Percentiles rank a stretch among this genome's conserved stretches.
Evolutionary conservation across 2,329 filamentous ascomycete genomes (phyloP).

Genomic region (Penicillium expansum): DNA sequence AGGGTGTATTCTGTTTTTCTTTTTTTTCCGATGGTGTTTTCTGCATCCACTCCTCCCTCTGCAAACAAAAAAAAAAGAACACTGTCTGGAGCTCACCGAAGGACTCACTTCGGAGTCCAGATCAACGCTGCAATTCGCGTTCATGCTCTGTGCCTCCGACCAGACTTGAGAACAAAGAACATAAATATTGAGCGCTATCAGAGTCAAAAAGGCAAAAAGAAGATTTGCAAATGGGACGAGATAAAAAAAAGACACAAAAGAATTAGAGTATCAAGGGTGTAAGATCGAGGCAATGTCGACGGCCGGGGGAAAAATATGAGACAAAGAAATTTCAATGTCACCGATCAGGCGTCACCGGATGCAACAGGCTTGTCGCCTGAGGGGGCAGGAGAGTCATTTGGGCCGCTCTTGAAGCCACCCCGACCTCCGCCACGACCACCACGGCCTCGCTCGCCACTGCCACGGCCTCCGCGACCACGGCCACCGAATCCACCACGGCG

Average conservation of each 20-base stretch:
- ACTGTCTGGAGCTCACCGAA: conserved; percentile 1
- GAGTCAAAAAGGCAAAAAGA: conserved; percentile 18
- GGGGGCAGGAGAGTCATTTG: conserved; percentile 33
- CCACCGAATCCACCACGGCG: conserved; percentile 59
- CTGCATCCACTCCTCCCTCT: conserved; percentile 11
- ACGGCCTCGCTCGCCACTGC: conserved; percentile 52
- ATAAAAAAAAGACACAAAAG: conserved; percentile 24
- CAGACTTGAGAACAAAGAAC: conserved; percentile 1
- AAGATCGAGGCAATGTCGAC: conserved; percentile 15
- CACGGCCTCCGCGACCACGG: conserved; percentile 51
- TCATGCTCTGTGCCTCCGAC: background rate
- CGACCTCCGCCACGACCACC: conserved; percentile 57
- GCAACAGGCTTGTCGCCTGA: conserved; percentile 37
- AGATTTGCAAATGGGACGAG: conserved; percentile 23
- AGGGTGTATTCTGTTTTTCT: conserved; percentile 11
- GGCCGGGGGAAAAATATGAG: conserved; percentile 14
- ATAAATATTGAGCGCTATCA: background rate
- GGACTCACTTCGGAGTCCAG: background rate
- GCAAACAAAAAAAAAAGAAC: conserved; percentile 8
- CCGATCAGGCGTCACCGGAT: conserved; percentile 33
- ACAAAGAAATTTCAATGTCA: conserved; percentile 15
- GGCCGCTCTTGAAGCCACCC: conserved; percentile 57
- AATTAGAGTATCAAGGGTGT: conserved; percentile 28
- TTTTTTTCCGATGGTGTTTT: conserved; percentile 11
- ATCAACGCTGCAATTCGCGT: background rate